phyloP scores from a whole-genome alignment of 1,139 yeast species.

The Scheffersomyces lignicola region DNA sequence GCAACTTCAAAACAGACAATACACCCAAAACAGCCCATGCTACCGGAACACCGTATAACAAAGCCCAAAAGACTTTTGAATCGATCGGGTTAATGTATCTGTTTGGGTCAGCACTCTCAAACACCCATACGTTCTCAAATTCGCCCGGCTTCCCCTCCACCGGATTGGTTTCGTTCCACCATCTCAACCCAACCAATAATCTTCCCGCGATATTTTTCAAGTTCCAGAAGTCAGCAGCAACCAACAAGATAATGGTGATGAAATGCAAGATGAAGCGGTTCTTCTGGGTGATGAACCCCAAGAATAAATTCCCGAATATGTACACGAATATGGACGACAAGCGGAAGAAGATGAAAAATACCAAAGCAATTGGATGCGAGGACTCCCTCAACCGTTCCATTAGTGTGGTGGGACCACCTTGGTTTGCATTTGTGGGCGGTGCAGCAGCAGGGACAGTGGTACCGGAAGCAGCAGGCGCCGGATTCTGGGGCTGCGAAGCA shows the following conservation, averaged over 20 bases:
- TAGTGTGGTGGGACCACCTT: conserved; percentile 20
- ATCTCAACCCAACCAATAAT: conserved; percentile 83
- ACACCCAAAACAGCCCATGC: conserved; percentile 75
- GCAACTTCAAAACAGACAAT: conserved; percentile 73
- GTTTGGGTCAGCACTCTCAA: conserved; percentile 81
- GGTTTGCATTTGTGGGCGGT: conserved; percentile 3
- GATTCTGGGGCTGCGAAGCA: conserved; percentile 6
- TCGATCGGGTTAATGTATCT: conserved; percentile 89
- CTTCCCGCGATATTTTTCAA: conserved; percentile 90
- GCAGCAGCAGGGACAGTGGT: too few species aligned
- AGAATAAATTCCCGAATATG: conserved; percentile 68
- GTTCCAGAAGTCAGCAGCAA: conserved; percentile 93
- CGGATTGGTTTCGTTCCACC: conserved; percentile 81
- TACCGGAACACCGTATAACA: conserved; percentile 72
- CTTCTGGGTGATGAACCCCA: conserved; percentile 38
- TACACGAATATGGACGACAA: conserved; percentile 65
- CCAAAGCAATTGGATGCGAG: conserved; percentile 78
- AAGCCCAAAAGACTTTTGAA: conserved; percentile 82
- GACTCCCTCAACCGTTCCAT: conserved; percentile 46
- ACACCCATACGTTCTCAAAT: conserved; percentile 78
- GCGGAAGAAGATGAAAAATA: conserved; percentile 64
- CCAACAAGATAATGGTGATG: conserved; percentile 68
- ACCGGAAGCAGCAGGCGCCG: conserved; percentile 2
- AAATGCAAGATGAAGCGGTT: conserved; percentile 72
- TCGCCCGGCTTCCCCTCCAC: conserved; percentile 49